Evolutionary conservation across 2,329 filamentous ascomycete genomes (phyloP), one percentile per base, ranked within the genome.

Genomic region (Talaromyces verruculosus): DNA sequence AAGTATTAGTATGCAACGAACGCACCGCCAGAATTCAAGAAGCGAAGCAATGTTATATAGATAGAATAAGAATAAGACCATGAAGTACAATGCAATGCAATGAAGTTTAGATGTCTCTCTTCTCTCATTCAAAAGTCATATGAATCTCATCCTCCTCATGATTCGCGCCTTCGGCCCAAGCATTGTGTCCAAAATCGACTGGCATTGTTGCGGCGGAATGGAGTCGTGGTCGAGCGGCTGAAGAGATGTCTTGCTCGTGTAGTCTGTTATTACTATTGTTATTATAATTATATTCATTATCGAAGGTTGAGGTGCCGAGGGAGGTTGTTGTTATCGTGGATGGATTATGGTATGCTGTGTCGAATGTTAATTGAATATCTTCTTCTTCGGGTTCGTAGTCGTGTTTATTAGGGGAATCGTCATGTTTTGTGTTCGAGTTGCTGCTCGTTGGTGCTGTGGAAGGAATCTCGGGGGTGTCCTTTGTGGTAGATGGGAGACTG

Each of bases 61-160:
- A 22, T 22, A 39, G 33, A 22, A 57, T 55, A 55, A 37, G 30
- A 35, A 55, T 53, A 55, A 37, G n/a, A 13, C 51, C 33, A 15
- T 39, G 2, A 57, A 37, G 28, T 55, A 17, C 28, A 57, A 37
- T 39, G 33, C 30, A 57, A 57, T 57, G 53, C 30, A 57, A 57
- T 57, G 3, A 57, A 17, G 53, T 57, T 39, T 22, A 19, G 2
- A 30, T 55, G 4, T 55, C 51, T 35, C 51, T 43, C 17, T 13
- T 28, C 17, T 13, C 47, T 80, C 81, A 91, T 77, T 89, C 91
- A 86, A 94, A 94, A 68, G 89, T 92, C 89, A 94, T 90, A 37
- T 86, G 85, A 69, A 94, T 91, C 77, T 92, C 90, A 11, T 30
- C 62, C 74, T 88, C 87, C 76, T 92, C 90, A 30, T 79, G 78